phyloP scores from a whole-genome alignment of 176 grass and related monocot species.

The Aegilops bicornis region DNA sequence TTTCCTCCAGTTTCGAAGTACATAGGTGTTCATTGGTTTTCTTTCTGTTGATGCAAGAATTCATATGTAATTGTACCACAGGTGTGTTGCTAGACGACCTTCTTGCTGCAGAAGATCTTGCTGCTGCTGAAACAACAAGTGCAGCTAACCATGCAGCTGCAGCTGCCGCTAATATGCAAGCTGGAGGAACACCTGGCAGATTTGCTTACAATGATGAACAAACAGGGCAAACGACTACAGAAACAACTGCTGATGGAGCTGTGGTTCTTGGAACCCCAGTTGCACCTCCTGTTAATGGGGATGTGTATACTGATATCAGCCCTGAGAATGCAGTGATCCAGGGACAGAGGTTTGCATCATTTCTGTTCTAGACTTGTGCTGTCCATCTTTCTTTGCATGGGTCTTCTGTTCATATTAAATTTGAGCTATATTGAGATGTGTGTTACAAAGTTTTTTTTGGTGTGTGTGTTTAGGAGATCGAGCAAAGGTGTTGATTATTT shows the following conservation, averaged over 20 bases:
- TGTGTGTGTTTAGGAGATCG: conserved; percentile 54
- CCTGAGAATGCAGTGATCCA: conserved; percentile 85
- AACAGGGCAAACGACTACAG: conserved; percentile 51
- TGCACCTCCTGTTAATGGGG: conserved; percentile 87
- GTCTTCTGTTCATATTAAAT: conserved; percentile 1
- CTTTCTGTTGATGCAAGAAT: conserved; percentile 14
- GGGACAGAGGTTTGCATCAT: conserved; percentile 71
- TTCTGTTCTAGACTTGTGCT: background rate
- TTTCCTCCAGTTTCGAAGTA: background rate
- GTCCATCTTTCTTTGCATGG: conserved; percentile 14
- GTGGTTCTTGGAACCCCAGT: conserved; percentile 91
- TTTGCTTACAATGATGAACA: conserved; percentile 67
- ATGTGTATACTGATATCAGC: conserved; percentile 87
- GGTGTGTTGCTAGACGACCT: conserved; percentile 95
- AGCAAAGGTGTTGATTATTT: conserved; percentile 95
- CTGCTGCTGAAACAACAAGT: conserved; percentile 84
- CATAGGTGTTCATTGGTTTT: background rate
- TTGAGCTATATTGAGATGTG: conserved; percentile 6
- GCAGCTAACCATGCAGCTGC: conserved; percentile 85
- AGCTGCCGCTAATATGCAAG: conserved; percentile 52
- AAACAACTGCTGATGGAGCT: conserved; percentile 69
- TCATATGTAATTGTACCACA: conserved; percentile 26
- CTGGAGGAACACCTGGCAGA: conserved; percentile 55
- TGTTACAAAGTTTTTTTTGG: background rate
- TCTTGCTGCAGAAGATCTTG: conserved; percentile 92